These are phyloP conservation scores for Pseudogymnoascus verrucosus DNA, from an alignment of 2,329 filamentous ascomycete species.

Conservation along the genomic window DNA sequence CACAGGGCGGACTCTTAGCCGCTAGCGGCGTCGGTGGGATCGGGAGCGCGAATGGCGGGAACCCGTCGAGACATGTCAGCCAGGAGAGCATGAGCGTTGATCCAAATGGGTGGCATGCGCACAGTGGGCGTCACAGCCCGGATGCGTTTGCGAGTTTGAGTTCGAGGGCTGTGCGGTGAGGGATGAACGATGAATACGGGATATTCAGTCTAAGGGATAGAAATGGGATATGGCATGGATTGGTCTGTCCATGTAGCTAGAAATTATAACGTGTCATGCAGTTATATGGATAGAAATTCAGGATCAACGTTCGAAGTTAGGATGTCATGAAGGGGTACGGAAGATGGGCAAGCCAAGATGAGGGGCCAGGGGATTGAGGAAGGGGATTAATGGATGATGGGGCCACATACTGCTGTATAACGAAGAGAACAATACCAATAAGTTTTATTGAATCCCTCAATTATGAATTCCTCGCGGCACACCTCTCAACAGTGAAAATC, in stretches of 20 bases:
- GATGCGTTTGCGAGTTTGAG: slow-evolving; percentile 68
- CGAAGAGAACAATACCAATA: background rate
- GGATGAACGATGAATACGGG: background rate
- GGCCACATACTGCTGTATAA: background rate
- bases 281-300: background rate
- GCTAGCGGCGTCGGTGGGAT: background rate
- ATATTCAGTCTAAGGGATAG: background rate
- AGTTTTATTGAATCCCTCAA: background rate
- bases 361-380: background rate
- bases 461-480: background rate
- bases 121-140: slow-evolving; percentile 66
- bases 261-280: background rate
- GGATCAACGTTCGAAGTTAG: background rate
- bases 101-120: slow-evolving; percentile 46
- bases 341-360: background rate
- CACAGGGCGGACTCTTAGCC: background rate
- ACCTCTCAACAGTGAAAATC: background rate
- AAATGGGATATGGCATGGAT: background rate
- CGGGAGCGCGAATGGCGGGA: slow-evolving; percentile 13
- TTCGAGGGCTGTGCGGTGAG: slow-evolving; percentile 21
- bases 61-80: slow-evolving; percentile 42
- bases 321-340: background rate
- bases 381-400: background rate
- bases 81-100: slow-evolving; percentile 57
- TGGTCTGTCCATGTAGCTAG: background rate